These are phyloP conservation scores for Pleurotus djamor DNA, from an alignment of 768 basidiomycete genomes.

Conservation along the genomic window DNA sequence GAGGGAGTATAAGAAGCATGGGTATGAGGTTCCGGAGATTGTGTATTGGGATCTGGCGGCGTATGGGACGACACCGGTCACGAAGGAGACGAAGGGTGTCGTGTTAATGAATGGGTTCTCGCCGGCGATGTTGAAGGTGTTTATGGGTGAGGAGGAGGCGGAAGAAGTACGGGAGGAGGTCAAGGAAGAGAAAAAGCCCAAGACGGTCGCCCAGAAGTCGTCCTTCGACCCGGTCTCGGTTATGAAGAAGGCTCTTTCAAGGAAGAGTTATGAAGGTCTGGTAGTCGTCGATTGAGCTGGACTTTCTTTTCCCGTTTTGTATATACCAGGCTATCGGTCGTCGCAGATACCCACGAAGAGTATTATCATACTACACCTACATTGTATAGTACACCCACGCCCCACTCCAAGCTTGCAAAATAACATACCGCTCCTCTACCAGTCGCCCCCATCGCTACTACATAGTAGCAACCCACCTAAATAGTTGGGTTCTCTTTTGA, in stretches of 20 bases:
- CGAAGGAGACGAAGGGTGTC: conserved; percentile 54
- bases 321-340: background rate
- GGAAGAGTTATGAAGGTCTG: conserved; percentile 51
- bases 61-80: conserved; percentile 41
- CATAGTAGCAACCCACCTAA: no score
- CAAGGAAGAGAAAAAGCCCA: conserved; percentile 23
- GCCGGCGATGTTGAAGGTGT: conserved; percentile 67
- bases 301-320: background rate
- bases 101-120: conserved; percentile 72
- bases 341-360: background rate
- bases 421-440: background rate
- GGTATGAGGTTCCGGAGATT: conserved; percentile 72
- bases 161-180: conserved; percentile 36
- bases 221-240: conserved; percentile 38
- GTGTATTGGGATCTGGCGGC: conserved; percentile 67
- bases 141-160: conserved; percentile 53
- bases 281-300: conserved; percentile 53
- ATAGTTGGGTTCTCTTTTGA: no score
- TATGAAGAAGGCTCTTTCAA: conserved; percentile 46
- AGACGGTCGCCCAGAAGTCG: conserved; percentile 21
- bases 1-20: conserved; percentile 52
- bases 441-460: no score
- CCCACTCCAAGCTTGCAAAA: background rate
- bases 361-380: background rate
- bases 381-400: background rate